These are phyloP conservation scores for Dimargaris verticillata DNA, from an alignment of 192 early-diverging fungal genomes.

Conservation along the genomic window DNA sequence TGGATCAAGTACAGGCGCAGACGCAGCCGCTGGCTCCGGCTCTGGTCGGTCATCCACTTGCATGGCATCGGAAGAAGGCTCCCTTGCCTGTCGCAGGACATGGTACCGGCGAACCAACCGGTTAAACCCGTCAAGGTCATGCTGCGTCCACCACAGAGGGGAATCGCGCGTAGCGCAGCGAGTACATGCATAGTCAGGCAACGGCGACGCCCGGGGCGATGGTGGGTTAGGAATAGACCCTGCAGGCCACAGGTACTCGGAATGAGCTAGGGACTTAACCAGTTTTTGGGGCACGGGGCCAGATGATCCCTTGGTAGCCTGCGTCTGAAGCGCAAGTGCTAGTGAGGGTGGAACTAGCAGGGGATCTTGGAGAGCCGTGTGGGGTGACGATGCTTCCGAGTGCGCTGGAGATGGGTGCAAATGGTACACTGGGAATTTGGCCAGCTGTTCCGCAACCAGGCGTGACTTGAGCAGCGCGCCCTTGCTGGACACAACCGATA, in stretches of 20 bases:
- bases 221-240: neutral
- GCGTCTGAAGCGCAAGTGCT: neutral
- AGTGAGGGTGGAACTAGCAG: constrained; percentile 5
- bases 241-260: constrained; percentile 6
- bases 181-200: neutral
- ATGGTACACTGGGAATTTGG: neutral
- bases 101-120: neutral
- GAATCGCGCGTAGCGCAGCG: constrained; percentile 1
- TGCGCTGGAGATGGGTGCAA: neutral
- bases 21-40: no score
- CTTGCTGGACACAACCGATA: neutral
- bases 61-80: neutral
- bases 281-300: neutral
- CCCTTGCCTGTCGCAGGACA: neutral
- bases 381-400: neutral
- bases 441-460: neutral
- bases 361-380: neutral
- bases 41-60: no score
- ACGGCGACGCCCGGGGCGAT: neutral
- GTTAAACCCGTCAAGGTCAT: neutral
- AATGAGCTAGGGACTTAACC: neutral
- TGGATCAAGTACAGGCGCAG: no score
- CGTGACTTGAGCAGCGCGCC: constrained; percentile 6
- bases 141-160: neutral
- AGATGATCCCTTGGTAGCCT: neutral